These are phyloP conservation scores for Rhizophora apiculata DNA, from an alignment of 345 rosid species.

Conservation along the genomic window DNA sequence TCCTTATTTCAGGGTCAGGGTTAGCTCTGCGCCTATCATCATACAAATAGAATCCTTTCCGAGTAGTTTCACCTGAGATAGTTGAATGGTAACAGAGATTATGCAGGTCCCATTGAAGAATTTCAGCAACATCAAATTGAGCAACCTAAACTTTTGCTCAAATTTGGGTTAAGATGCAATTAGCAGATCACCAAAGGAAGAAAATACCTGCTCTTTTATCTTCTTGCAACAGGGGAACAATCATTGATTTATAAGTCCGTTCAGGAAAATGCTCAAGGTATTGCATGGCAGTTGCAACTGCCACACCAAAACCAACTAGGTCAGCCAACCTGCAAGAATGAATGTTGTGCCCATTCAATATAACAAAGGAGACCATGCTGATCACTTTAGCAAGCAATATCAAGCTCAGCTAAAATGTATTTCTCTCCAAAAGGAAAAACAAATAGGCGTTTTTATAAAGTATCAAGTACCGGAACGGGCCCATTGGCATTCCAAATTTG, in stretches of 20 bases:
- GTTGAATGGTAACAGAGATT: background rate
- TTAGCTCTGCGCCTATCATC: slow-evolving; percentile 75
- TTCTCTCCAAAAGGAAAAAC: background rate
- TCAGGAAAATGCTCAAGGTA: slow-evolving; percentile 81
- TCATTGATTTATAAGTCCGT: slow-evolving; percentile 78
- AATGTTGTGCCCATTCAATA: background rate
- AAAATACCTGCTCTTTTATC: slow-evolving; percentile 80
- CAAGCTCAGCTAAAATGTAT: slow-evolving; percentile 3
- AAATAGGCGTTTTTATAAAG: background rate
- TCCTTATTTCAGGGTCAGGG: slow-evolving; percentile 81
- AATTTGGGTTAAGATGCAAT: background rate
- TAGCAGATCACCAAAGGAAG: background rate
- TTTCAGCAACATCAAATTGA: background rate
- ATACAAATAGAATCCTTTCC: slow-evolving; percentile 82
- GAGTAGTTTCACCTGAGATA: slow-evolving; percentile 68
- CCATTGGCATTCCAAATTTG: slow-evolving; percentile 99
- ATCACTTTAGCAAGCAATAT: background rate
- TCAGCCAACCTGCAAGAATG: slow-evolving; percentile 64
- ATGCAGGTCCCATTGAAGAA: background rate
- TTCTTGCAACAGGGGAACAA: slow-evolving; percentile 80
- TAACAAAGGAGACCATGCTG: too few relatives aligned
- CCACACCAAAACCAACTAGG: slow-evolving; percentile 94
- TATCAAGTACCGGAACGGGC: slow-evolving; percentile 72
- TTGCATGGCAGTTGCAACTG: slow-evolving; percentile 69
- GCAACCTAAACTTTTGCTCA: background rate